Evolutionary conservation across 345 rosid species (phyloP), one percentile per base, ranked within the genome.

Genomic region (Populus nigra): DNA sequence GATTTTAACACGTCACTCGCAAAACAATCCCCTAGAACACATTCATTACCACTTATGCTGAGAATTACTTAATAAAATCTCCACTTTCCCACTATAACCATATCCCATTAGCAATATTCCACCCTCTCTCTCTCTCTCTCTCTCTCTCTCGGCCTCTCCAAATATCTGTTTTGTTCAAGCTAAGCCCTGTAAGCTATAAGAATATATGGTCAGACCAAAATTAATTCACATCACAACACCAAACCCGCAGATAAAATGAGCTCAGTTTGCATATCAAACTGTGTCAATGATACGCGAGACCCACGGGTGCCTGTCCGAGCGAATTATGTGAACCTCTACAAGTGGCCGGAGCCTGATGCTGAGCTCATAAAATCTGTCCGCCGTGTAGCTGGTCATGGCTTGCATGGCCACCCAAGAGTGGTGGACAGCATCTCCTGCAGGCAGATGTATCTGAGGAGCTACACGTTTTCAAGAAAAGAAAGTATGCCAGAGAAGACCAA

Each of bases 191-290:
- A 59, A n/a, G 29, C 5, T 45, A 5, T 10, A 31, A 12, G 72
- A 25, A 69, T 81, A 81, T 78, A 82, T 77, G 71, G 70, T 73
- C 41, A 53, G 17, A 23, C 47, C 41, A n/a, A 43, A 71, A 23
- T 15, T 69, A 68, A 47, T 36, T 13, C 13, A 50, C 5, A 29
- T 67, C 4, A 5, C 23, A 55, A 1, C 65, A 55, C n/a, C 47
- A 71, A 29, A 50, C n/a, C 25, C 11, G 3, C 5, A 43, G 22
- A 66, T 25, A 70, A 65, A 11, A 92, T 92, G 98, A 87, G 76
- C 65, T 91, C 97, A 13, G 89, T 85, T 35, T 94, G 97, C 86
- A 89, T 94, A 80, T 89, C 97, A 17, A 90, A 83, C 84, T 94
- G 98, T 78, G 85, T 91, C 65, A 84, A 87, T 70, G 96, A 94